Evolutionary conservation across 768 basidiomycete genomes (phyloP), one percentile per base, ranked within the genome.

Genomic region (Leccinum boreale): DNA sequence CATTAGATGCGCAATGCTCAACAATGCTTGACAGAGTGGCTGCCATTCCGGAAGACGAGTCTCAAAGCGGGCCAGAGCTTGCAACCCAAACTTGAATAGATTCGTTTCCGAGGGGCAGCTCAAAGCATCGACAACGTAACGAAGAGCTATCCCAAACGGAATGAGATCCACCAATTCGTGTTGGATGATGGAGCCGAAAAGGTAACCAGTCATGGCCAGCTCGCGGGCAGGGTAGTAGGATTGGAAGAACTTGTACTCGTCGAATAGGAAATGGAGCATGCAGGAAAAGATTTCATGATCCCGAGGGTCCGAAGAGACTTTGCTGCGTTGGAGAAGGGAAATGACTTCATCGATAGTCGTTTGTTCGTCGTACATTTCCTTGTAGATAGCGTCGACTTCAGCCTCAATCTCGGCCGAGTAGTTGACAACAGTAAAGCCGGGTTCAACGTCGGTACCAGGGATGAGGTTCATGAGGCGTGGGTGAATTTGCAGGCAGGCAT

Each of bases 221-320:
- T 98, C 94, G 62, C 94, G 90, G 39, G 90, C 81, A 24, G 97
- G 97, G 67, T 94, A 94, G 74, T 89, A 97, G 42, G 90, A 89
- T 70, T 96, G 93, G 85, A 98, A 97, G 80, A 98, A 99, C 68
- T 94, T 95, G 85, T 97, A 97, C 76, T 99, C 97, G 84, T 98
- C 97, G 75, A 99, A 98, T 46, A 99, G 84, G 80, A 97, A 96
- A 77, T 98, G 95, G 52, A 99, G 87, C 87, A 97, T 97, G 84
- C 94, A 98, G n/a, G 94, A 97, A 70, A 98, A 98, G 60, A 97
- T 85, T 75, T 98, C 94, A 70, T 96, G 93, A 65, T 98, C 94
- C 56, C 87, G 85, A 47, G 87, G 75, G 64, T 89, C 91, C 31
- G 83, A 80, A 29, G 94, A 95, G 51, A 82, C 84, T 69, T 95